Evolutionary conservation across 2,329 filamentous ascomycete genomes (phyloP), one percentile per base, ranked within the genome.

Genomic region (Lecanosticta acicola): DNA sequence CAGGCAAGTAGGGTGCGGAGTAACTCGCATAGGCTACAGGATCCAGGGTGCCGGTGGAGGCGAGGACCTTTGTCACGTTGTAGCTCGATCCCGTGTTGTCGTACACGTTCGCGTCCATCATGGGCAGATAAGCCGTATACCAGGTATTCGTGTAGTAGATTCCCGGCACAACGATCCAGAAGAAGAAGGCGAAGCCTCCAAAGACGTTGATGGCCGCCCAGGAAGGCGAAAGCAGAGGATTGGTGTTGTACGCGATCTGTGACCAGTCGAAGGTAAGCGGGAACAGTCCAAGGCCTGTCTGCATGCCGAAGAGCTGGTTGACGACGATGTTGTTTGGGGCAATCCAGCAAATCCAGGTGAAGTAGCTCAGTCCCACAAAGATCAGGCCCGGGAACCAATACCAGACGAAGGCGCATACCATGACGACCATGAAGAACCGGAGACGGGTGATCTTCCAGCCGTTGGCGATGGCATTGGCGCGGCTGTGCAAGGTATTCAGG

Each of bases 191-290:
- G 45, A 71, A 71, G 1, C 68, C 70, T 7, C 61, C 65, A 53
- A 72, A 70, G 4, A 71, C 69, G 46, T 73, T 73, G 17, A 61
- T 35, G 3, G 59, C 54, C 53, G 67, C 68, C 62, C 66, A 69
- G 32, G 64, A 65, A 9, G 62, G 60, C 41, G 55, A 55, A 2
- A 69, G 49, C 0, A 71, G 59, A 0, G 67, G 88, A 3, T 87
- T 93, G 13, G 88, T 88, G 57, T 94, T 93, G 60, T 91, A 80
- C 0, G 88, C 87, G 51, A 94, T 83, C 43, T 94, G 88, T 0
- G 86, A 85, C 88, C 88, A 94, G 69, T 94, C 88, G 60, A 94
- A 94, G 0, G 88, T 94, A 58, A 94, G 64, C 0, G 88, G 88
- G 51, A 91, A 84, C 26, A 94, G 69, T 1, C 87, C 87, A 11